Conservation (phyloP, 2,329 filamentous ascomycete genomes). For the Sporothrix inflata region DNA sequence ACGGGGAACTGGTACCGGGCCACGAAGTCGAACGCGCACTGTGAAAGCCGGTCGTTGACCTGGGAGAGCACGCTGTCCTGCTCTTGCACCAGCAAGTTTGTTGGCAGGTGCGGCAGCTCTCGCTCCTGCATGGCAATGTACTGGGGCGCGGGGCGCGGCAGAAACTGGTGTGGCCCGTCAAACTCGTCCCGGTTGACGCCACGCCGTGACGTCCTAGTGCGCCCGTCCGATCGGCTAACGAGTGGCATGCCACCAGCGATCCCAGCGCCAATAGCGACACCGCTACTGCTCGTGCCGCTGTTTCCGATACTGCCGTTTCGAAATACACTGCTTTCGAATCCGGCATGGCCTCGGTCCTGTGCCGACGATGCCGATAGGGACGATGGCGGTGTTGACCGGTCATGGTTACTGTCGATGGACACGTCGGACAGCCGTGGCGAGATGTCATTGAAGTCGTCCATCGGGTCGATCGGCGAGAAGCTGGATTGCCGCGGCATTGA, state of each 20-base stretch:
- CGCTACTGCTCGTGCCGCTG: constrained; percentile 39
- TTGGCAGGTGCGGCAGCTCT: constrained; percentile 79
- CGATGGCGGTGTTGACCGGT: constrained; percentile 43
- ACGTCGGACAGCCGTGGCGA: constrained; percentile 65
- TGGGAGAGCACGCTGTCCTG: constrained; percentile 79
- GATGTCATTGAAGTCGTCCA: constrained; percentile 56
- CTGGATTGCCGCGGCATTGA: constrained; percentile 45
- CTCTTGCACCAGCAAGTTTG: constrained; percentile 79
- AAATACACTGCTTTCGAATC: background rate
- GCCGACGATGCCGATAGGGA: constrained; percentile 4
- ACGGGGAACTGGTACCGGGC: constrained; percentile 91
- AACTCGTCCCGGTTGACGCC: constrained; percentile 87
- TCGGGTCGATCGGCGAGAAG: constrained; percentile 61
- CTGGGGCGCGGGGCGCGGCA: constrained; percentile 71
- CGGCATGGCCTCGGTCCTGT: background rate
- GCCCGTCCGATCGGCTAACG: constrained; percentile 52
- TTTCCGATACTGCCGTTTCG: background rate
- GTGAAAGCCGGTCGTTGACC: constrained; percentile 82
- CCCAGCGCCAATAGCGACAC: background rate
- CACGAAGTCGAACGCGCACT: constrained; percentile 87
- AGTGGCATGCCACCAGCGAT: constrained; percentile 42
- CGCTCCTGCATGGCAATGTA: constrained; percentile 76
- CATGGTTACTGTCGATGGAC: constrained; percentile 55
- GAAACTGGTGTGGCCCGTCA: constrained; percentile 81
- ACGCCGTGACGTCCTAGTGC: constrained; percentile 63